phyloP scores from a whole-genome alignment of 2,329 filamentous ascomycete genomes.

The Cladosporium sp. region DNA sequence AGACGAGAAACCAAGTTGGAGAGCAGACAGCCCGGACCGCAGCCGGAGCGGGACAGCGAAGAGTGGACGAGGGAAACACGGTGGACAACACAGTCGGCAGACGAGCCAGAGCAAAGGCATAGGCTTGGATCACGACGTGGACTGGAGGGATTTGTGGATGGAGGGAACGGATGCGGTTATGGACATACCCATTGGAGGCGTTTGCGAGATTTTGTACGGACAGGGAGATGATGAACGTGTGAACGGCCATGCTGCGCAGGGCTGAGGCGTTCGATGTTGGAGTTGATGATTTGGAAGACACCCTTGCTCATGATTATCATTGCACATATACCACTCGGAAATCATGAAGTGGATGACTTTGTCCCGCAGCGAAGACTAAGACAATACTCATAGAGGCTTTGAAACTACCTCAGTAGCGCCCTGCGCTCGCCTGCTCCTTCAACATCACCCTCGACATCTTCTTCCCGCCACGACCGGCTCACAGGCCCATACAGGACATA shows the following conservation, averaged over 20 bases:
- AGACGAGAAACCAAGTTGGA: constrained; percentile 33
- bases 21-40: constrained; percentile 16
- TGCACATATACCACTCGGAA: too few species aligned
- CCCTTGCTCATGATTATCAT: background rate
- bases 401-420: background rate
- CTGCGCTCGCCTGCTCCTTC: background rate
- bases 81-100: constrained; percentile 38
- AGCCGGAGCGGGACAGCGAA: constrained; percentile 1
- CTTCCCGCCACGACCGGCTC: background rate
- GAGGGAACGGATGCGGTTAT: constrained; percentile 94
- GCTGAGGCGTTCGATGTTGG: background rate
- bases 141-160: constrained; percentile 85
- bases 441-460: background rate
- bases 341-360: too few species aligned
- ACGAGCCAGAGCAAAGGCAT: constrained; percentile 34
- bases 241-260: constrained; percentile 10
- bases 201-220: constrained; percentile 92
- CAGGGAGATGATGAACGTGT: background rate
- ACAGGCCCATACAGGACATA: constrained; percentile 68
- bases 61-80: constrained; percentile 39
- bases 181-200: constrained; percentile 92
- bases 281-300: background rate
- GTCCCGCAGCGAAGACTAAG: too few species aligned
- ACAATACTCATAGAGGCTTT: too few species aligned
- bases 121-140: constrained; percentile 42